Percentiles rank a stretch among this genome's conserved stretches.
phyloP scores from a whole-genome alignment of 1,284 basidiomycete genomes.

The Sporisorium sorghi region DNA sequence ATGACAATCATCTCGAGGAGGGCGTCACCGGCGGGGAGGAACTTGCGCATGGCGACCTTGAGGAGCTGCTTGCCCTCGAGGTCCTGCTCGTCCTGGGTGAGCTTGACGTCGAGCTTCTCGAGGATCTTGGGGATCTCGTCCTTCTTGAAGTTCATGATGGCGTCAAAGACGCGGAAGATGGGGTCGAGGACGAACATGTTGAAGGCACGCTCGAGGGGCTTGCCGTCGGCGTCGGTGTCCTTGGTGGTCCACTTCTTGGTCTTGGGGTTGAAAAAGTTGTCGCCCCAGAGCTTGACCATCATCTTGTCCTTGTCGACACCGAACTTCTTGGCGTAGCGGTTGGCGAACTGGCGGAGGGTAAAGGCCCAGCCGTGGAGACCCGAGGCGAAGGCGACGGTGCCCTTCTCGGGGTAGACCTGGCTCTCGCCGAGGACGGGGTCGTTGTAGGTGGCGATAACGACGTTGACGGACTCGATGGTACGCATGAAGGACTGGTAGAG shows the following conservation, averaged over 20 bases:
- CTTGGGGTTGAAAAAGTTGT: constrained; percentile 99
- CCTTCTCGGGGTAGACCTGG: constrained; percentile 98
- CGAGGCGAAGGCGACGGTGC: constrained; percentile 98
- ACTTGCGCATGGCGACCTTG: constrained; percentile 99
- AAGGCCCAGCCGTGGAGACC: constrained; percentile 99
- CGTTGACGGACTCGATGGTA: constrained; percentile 98
- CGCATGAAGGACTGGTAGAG: constrained; percentile 98
- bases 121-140: constrained; percentile 85
- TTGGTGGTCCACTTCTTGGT: constrained; percentile 97
- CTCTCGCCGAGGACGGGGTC: constrained; percentile 95
- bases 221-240: constrained; percentile 81
- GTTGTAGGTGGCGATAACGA: constrained; percentile 98
- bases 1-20: constrained; percentile 99
- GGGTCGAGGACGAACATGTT: constrained; percentile 94
- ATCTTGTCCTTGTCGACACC: constrained; percentile 99
- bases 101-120: constrained; percentile 96
- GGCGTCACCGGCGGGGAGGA: constrained; percentile 98
- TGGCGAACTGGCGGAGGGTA: constrained; percentile 96
- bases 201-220: constrained; percentile 77
- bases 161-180: constrained; percentile 98
- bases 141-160: constrained; percentile 99
- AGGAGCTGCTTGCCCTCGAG: constrained; percentile 96
- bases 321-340: constrained; percentile 97
- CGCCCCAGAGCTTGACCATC: constrained; percentile 98
- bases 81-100: constrained; percentile 89